These are phyloP conservation scores for Camellia lanceoleosa DNA, from an alignment of 148 eudicot genomes.

Conservation along the genomic window DNA sequence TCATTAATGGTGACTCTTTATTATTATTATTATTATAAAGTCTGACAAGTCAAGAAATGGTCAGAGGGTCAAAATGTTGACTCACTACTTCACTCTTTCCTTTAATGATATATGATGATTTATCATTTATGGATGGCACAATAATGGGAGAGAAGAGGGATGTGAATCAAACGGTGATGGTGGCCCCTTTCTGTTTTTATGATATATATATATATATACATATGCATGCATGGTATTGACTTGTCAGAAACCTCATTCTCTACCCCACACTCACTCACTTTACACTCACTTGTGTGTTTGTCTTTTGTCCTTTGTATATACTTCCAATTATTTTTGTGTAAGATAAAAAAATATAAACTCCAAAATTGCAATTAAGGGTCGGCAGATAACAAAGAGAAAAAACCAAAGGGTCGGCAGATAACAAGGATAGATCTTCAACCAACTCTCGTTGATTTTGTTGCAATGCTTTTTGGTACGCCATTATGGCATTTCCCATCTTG, in stretches of 20 bases:
- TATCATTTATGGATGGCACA: neutral
- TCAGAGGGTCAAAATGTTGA: slow-evolving; percentile 10
- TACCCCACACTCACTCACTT: too few species aligned
- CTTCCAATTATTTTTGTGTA: neutral
- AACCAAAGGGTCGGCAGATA: slow-evolving; percentile 4
- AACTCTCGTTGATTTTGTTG: neutral
- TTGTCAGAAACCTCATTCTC: too few species aligned
- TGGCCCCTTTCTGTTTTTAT: slow-evolving; percentile 11
- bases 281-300: neutral
- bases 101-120: neutral
- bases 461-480: neutral
- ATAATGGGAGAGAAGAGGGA: neutral
- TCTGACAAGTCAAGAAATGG: slow-evolving; percentile 5
- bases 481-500: too few species aligned
- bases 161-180: slow-evolving; percentile 11
- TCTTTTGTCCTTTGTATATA: neutral
- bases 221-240: too few species aligned
- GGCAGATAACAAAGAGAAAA: neutral
- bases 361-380: slow-evolving; percentile 3
- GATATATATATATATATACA: neutral
- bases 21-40: too few species aligned
- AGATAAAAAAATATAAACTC: neutral
- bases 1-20: neutral
- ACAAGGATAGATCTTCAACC: neutral
- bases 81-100: neutral